Base-by-base conservation (phyloP, 2,329 filamentous ascomycete species). In the Aspergillus vadensis region DNA sequence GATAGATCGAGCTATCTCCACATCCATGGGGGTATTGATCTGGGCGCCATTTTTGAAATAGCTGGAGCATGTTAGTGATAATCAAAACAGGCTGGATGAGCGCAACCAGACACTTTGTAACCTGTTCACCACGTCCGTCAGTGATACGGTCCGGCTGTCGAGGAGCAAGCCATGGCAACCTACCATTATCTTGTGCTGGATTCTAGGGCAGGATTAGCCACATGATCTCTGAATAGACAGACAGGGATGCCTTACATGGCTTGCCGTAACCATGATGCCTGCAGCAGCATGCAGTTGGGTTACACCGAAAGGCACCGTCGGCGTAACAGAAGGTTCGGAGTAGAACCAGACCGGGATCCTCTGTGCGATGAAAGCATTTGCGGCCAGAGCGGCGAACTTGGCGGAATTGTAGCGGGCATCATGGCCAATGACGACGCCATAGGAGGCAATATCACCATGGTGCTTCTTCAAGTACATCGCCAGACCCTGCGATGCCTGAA, bases 241-340 rank as follows among this genome's bases (percentile, higher is more conserved):
- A 27, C 55, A 47, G 47, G 51, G 41, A 47, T 36, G 41, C 69
- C 76, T 61, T 74, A 79, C 77, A 72, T 88, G 86, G 67, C 85
- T 87, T 32, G 86, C 86, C 14, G 86, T 89, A 39, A 89, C 81
- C 86, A 89, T 88, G 30, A 89, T 78, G 19, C 86, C 86, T 47
- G 84, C 86, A 4, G 79, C 81, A 32, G 86, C 84, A 39, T 77
- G 73, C 57, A 85, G 77, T 57, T 82, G 73, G 6, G 76, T 78
- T 32, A 89, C 83, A 3, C 83, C 82, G 70, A 87, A 89, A 1
- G 86, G 84, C 7, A 89, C 85, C 54, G 87, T 76, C 2, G 86
- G 86, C 2, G 86, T 89, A 58, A 86, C 83, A 2, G 82, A 81
- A 2, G 80, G 72, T 14, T 77, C 75, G n/a, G 82, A 80, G 62